Evolutionary conservation across 2,329 filamentous ascomycete genomes (phyloP).

Genomic region (Fusarium tanahbumbuense): DNA sequence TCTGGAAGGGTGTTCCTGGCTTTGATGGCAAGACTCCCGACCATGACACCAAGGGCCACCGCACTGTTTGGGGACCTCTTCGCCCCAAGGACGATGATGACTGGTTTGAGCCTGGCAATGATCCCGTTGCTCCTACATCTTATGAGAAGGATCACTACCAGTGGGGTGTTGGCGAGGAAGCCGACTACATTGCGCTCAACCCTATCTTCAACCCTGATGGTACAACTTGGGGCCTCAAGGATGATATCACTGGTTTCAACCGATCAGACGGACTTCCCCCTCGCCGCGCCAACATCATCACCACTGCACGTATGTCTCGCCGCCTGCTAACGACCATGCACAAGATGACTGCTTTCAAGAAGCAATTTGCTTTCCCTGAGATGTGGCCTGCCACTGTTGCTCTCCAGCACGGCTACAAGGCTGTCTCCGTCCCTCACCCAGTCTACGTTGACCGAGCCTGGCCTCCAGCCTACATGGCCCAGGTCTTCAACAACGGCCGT

Average conservation of each 20-base stretch:
- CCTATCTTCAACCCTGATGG: conserved; percentile 91
- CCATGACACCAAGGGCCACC: conserved; percentile 48
- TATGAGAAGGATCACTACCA: conserved; percentile 83
- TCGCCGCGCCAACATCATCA: conserved; percentile 89
- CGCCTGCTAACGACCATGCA: conserved; percentile 89
- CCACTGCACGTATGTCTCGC: conserved; percentile 84
- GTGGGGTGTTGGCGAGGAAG: conserved; percentile 92
- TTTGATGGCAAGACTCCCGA: conserved; percentile 54
- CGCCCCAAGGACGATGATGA: conserved; percentile 75
- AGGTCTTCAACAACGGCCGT: conserved; percentile 81
- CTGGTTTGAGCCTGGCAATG: conserved; percentile 78
- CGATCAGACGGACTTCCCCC: conserved; percentile 68
- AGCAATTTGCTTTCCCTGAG: conserved; percentile 92
- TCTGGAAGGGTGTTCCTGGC: conserved; percentile 69
- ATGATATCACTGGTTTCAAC: conserved; percentile 89
- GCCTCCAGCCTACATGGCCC: conserved; percentile 81
- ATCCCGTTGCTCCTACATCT: conserved; percentile 74
- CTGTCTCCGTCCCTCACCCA: conserved; percentile 89
- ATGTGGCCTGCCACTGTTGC: conserved; percentile 95
- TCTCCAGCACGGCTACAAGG: conserved; percentile 92
- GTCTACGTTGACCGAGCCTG: conserved; percentile 89
- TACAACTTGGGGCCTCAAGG: conserved; percentile 83
- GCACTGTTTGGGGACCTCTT: conserved; percentile 86
- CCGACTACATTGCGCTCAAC: conserved; percentile 91
- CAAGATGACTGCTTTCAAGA: conserved; percentile 83